phyloP scores from a whole-genome alignment of 768 basidiomycete species.

The Termitomyces sp. region DNA sequence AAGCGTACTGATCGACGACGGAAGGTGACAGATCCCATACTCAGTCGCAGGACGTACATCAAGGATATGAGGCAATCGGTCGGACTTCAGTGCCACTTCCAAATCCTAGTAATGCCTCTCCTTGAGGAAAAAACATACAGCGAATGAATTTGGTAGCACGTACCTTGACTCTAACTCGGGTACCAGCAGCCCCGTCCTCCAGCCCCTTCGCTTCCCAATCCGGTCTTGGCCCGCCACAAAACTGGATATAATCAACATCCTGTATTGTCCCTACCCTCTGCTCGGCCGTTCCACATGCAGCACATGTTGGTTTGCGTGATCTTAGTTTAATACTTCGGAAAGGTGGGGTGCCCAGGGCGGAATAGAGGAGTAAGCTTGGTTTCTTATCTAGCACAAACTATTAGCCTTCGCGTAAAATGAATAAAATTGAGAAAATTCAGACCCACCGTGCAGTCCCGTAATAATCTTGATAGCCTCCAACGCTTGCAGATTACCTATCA shows the following conservation, averaged over 20 bases:
- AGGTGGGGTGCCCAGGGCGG: constrained; percentile 57
- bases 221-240: constrained; percentile 72
- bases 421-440: constrained; percentile 25
- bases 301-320: constrained; percentile 61
- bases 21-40: constrained; percentile 82
- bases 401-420: constrained; percentile 41
- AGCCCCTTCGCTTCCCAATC: constrained; percentile 62
- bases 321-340: constrained; percentile 86
- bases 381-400: constrained; percentile 48
- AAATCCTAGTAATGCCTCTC: constrained; percentile 17
- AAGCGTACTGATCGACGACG: constrained; percentile 59
- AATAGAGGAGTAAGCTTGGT: constrained; percentile 36
- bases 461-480: constrained; percentile 74
- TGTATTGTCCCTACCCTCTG: constrained; percentile 41
- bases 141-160: neutral
- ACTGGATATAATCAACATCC: constrained; percentile 74
- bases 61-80: constrained; percentile 39
- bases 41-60: constrained; percentile 81
- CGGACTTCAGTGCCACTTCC: constrained; percentile 24
- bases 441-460: constrained; percentile 26
- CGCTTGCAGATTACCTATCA: constrained; percentile 88
- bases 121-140: neutral
- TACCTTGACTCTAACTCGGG: constrained; percentile 43
- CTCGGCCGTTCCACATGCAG: constrained; percentile 63
- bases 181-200: constrained; percentile 28